These are phyloP conservation scores for Trichoderma sp. DNA, from an alignment of 2,329 filamentous ascomycete genomes.

Conservation along the genomic window DNA sequence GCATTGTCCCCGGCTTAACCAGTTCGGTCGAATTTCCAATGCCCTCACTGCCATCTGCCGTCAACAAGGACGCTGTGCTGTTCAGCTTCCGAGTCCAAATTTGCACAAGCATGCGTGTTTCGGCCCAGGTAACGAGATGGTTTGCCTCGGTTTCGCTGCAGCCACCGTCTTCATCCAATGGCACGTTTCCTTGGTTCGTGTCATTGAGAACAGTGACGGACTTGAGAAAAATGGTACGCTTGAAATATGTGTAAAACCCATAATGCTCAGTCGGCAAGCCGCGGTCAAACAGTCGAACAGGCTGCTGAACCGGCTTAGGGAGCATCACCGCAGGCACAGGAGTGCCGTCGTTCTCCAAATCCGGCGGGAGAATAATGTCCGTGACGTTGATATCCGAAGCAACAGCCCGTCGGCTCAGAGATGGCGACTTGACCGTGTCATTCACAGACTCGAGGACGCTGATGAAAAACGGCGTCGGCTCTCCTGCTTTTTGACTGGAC, in stretches of 20 bases:
- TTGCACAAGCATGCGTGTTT: constrained; percentile 61
- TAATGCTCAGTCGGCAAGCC: constrained; percentile 81
- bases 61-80: constrained; percentile 41
- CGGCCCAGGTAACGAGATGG: constrained; percentile 55
- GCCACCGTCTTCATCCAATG: constrained; percentile 55
- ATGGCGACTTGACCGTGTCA: constrained; percentile 29
- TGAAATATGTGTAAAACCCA: constrained; percentile 90
- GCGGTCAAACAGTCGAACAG: constrained; percentile 80
- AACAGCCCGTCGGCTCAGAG: constrained; percentile 21
- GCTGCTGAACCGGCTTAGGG: constrained; percentile 69
- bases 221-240: constrained; percentile 79
- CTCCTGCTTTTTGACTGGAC: constrained; percentile 68
- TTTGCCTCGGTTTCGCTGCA: constrained; percentile 50
- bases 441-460: constrained; percentile 58
- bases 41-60: constrained; percentile 29
- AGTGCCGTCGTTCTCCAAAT: constrained; percentile 63
- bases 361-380: constrained; percentile 59
- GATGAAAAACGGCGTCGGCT: constrained; percentile 86
- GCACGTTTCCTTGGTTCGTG: constrained; percentile 40
- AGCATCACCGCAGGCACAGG: constrained; percentile 70
- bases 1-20: constrained; percentile 56
- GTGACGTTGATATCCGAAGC: constrained; percentile 24
- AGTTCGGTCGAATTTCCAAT: constrained; percentile 31
- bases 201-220: constrained; percentile 49
- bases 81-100: constrained; percentile 58